Evolutionary conservation across 108 stramenopile species (phyloP), one percentile per base, ranked within the genome.

Genomic region (Nitzschia sp.): DNA sequence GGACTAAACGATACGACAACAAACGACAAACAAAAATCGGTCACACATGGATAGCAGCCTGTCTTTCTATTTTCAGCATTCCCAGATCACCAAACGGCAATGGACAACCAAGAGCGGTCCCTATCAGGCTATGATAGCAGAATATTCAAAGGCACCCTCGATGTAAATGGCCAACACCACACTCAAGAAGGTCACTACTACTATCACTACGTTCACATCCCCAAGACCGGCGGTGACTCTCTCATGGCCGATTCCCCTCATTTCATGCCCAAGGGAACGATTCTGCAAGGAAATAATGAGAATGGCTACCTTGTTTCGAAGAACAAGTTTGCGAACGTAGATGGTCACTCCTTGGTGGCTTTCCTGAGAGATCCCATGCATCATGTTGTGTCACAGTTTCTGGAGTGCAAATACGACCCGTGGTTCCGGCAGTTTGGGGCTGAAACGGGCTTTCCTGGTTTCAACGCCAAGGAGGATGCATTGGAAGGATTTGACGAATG

Each of bases 401-500:
- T 65, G 7, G 64, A 65, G 24, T 65, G 64, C 64, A 65, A 65
- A 37, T 65, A 65, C 64, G 64, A 65, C 37, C 48, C 43, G 5
- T 65, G 25, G 1, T 44, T 22, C 19, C 48, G 14, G 29, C 14
- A 29, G 1, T 24, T 25, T 11, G 24, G 26, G 22, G 19, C 7
- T 8, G 19, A 20, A 29, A 52, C 51, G 2, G 7, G 7, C 12
- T 58, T 58, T 58, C 57, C 57, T 10, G 57, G 57, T 6, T 2
- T 14, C 57, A 11, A 17, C 7, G n/a, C 10, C 2, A n/a, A 12
- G 15, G 2, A n/a, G 38, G 38, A 34, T 40, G 57, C 14, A 25
- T 17, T 58, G 57, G 6, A 40, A 17, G 57, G 57, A 34, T 58
- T 58, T 40, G 39, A 37, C 7, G 57, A 58, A 9, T 58, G 57